Evolutionary conservation across 495 filamentous ascomycete genomes (phyloP), one percentile per base, ranked within the genome.

Genomic region (Cairneyella variabilis): DNA sequence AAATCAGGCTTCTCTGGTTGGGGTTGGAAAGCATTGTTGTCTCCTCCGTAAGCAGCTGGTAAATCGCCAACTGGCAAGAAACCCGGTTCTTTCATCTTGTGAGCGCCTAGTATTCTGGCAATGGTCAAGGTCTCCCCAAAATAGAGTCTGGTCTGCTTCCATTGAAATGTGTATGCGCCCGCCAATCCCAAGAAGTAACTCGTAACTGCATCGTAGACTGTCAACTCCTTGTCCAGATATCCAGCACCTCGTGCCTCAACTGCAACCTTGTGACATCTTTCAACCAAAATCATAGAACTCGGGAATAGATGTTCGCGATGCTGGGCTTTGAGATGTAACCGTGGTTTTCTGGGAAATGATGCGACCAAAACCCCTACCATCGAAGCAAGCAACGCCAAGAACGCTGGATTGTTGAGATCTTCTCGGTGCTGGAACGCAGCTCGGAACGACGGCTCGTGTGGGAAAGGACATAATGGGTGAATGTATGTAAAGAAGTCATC

Each of bases 401-500:
- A 95, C 3, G 76, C 78, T 12, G 74, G 72, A 59, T 83, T 86
- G 5, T 70, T 80, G 25, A 79, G 66, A 66, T 96, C 89, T 58
- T 91, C 83, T 32, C 89, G 76, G 32, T 71, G 76, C 12, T 75
- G 71, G 61, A 92, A 85, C 3, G 85, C 83, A 48, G 78, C 76
- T 27, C 89, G 79, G 58, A 95, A 95, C n/a, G 85, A 83, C 0
- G 86, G 86, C 56, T 95, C 88, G 65, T 96, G 90, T 0, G 90
- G 90, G 43, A 96, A 79, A 0, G 90, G 90, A 27, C 83, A 76
- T n/a, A 96, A 72, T 1, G 90, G 90, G 62, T 96, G 87, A 48
- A 95, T 90, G 64, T 90, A 92, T 7, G 83, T 90, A 63, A 95
- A 95, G 69, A 88, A 95, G 69, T 96, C 90, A 64, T 92, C 87